Conservation (phyloP, 768 basidiomycete species). For the Tylopilus sp. region DNA sequence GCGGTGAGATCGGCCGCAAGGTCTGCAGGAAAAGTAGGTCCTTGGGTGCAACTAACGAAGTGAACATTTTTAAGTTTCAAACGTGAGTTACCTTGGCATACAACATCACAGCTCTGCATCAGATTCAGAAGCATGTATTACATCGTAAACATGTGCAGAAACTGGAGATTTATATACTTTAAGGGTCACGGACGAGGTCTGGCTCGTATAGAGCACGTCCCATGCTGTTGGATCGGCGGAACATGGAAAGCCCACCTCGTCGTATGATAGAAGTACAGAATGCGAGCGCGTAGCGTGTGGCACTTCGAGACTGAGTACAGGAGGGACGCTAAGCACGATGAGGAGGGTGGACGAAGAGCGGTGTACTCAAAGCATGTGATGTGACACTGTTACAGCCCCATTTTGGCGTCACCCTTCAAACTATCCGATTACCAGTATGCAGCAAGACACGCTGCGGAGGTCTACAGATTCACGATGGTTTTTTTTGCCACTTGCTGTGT, state of each 20-base stretch:
- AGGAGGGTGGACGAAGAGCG: no score
- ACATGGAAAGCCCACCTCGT: constrained; percentile 49
- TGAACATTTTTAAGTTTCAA: constrained; percentile 79
- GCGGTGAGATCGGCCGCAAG: no score
- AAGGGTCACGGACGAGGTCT: no score
- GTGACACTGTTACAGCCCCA: no score
- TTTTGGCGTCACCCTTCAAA: no score
- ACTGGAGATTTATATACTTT: no score
- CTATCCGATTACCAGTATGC: no score
- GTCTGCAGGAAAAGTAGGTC: no score
- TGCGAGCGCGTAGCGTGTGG: constrained; percentile 50
- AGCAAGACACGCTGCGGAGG: no score
- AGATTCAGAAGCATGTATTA: neutral
- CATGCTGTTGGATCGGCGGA: constrained; percentile 19
- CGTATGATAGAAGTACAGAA: constrained; percentile 62
- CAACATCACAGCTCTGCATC: neutral
- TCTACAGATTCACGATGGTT: no score
- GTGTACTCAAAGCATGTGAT: constrained; percentile 1
- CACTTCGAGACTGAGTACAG: constrained; percentile 35
- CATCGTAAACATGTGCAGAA: constrained; percentile 46
- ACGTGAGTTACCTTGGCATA: constrained; percentile 91
- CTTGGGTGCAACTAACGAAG: constrained; percentile 68
- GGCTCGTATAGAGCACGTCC: constrained; percentile 62
- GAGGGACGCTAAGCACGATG: constrained; percentile 9
- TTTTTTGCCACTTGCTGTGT: no score